Percentiles rank a stretch among this genome's conserved stretches.
Evolutionary conservation across 345 rosid species (phyloP).

Genomic region (Eucalyptus polyanthemos): DNA sequence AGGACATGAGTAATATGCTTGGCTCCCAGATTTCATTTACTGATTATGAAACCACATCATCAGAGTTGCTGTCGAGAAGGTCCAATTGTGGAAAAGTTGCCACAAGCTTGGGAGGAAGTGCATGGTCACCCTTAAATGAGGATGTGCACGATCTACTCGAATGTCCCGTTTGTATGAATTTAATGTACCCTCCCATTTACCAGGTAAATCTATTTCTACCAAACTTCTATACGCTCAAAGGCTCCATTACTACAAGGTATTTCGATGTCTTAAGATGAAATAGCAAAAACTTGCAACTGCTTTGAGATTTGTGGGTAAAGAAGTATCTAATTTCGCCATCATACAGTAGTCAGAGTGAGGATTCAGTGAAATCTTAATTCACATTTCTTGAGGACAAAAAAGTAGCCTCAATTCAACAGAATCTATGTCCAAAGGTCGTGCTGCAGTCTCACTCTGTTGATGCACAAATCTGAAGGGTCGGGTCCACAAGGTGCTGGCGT

Average conservation of each 20-base stretch:
- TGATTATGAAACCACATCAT: slow-evolving; percentile 34
- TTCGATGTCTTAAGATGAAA: not conserved
- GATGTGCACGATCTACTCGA: slow-evolving; percentile 78
- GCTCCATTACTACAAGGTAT: not conserved
- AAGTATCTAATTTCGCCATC: not conserved
- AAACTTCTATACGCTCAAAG: not conserved
- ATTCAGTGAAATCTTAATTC: not conserved
- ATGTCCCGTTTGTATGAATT: slow-evolving; percentile 63
- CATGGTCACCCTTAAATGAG: slow-evolving; percentile 33
- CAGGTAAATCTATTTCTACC: slow-evolving; percentile 33
- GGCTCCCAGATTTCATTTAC: slow-evolving; percentile 27
- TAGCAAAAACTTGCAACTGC: not conserved
- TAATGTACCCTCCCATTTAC: slow-evolving; percentile 82
- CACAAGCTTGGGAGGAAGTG: slow-evolving; percentile 26
- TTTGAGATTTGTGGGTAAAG: not conserved
- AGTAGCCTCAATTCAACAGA: not conserved
- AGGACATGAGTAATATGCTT: slow-evolving; percentile 30
- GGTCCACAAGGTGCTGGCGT: not conserved
- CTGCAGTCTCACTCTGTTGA: not conserved
- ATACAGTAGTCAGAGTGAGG: not conserved
- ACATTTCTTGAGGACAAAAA: not conserved
- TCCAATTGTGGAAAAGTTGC: slow-evolving; percentile 33
- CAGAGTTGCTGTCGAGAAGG: slow-evolving; percentile 23
- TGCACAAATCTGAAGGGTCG: not conserved
- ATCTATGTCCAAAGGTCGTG: not conserved